These are phyloP conservation scores for Fusarium globosum DNA, from an alignment of 2,329 filamentous ascomycete genomes.

Conservation along the genomic window DNA sequence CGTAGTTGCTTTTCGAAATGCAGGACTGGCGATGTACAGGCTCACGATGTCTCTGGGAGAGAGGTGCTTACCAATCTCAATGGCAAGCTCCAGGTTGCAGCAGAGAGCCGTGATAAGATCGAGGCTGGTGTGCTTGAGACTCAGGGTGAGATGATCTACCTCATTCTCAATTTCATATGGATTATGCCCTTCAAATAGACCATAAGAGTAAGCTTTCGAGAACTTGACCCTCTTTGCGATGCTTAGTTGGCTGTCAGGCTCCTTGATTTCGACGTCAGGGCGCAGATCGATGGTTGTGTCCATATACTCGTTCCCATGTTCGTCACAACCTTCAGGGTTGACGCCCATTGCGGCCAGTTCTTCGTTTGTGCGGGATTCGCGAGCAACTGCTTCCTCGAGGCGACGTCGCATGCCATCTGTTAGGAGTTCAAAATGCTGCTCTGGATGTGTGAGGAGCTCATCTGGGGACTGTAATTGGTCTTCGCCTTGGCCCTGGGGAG, in stretches of 20 bases:
- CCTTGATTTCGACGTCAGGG: slow-evolving; percentile 15
- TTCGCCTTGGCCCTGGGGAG: not conserved
- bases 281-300: not conserved
- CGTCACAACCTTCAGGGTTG: not conserved
- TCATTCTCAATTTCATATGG: slow-evolving; percentile 42
- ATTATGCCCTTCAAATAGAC: slow-evolving; percentile 46
- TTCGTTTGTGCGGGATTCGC: slow-evolving; percentile 18
- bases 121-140: slow-evolving; percentile 43
- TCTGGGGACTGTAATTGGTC: not conserved
- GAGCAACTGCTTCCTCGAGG: slow-evolving; percentile 17
- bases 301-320: not conserved
- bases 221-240: slow-evolving; percentile 47
- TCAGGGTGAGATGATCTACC: slow-evolving; percentile 31
- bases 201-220: slow-evolving; percentile 38
- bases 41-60: slow-evolving; percentile 66
- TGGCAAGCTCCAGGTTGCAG: slow-evolving; percentile 62
- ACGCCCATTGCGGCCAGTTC: slow-evolving; percentile 22
- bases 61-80: slow-evolving; percentile 67
- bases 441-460: slow-evolving; percentile 6
- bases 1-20: slow-evolving; percentile 71
- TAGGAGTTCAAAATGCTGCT: slow-evolving; percentile 3
- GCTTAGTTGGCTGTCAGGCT: slow-evolving; percentile 17
- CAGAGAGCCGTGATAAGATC: slow-evolving; percentile 59
- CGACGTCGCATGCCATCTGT: slow-evolving; percentile 16
- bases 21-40: slow-evolving; percentile 72